Conservation (phyloP, 2,329 filamentous ascomycete genomes). For the Arthrobotrys conoides region DNA sequence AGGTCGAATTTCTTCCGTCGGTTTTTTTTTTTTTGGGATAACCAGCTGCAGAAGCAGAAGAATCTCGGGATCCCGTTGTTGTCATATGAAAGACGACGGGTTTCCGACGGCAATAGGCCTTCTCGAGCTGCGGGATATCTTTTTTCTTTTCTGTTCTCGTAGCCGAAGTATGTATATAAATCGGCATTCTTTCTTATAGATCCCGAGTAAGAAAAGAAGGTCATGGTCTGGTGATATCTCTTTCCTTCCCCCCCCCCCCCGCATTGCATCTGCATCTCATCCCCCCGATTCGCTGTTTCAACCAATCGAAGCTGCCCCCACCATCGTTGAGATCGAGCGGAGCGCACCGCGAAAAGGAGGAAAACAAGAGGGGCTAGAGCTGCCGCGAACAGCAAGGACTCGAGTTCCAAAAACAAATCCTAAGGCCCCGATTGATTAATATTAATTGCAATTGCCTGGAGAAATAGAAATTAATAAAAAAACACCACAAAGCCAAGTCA, state of each 20-base stretch:
- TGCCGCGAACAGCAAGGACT: conserved; percentile 47
- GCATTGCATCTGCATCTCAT: conserved; percentile 40
- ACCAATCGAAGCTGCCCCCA: conserved; percentile 45
- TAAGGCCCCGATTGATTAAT: conserved; percentile 32
- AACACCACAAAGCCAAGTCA: conserved; percentile 30
- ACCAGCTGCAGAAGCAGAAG: too few relatives aligned
- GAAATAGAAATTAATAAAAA: conserved; percentile 42
- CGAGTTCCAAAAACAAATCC: conserved; percentile 14
- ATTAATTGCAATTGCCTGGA: conserved; percentile 23
- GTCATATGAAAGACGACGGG: conserved; percentile 39
- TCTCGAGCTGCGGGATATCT: conserved; percentile 20
- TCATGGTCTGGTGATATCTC: conserved; percentile 30
- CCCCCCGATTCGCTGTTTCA: conserved; percentile 29
- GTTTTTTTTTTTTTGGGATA: conserved; percentile 30
- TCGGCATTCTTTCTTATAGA: background rate
- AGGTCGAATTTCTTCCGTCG: conserved; percentile 18
- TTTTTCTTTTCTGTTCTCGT: conserved; percentile 4
- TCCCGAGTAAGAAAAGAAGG: conserved; percentile 39
- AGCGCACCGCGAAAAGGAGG: conserved; percentile 53
- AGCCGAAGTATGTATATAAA: conserved; percentile 24
- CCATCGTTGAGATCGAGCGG: conserved; percentile 46
- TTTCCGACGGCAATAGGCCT: conserved; percentile 7
- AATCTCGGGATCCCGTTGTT: conserved; percentile 38
- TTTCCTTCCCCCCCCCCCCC: too few relatives aligned
- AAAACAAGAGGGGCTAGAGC: conserved; percentile 55